Percentiles rank a stretch among this genome's conserved stretches.
These are phyloP conservation scores for Bretschneidera sinensis DNA, from an alignment of 345 rosid species.

Conservation along the genomic window DNA sequence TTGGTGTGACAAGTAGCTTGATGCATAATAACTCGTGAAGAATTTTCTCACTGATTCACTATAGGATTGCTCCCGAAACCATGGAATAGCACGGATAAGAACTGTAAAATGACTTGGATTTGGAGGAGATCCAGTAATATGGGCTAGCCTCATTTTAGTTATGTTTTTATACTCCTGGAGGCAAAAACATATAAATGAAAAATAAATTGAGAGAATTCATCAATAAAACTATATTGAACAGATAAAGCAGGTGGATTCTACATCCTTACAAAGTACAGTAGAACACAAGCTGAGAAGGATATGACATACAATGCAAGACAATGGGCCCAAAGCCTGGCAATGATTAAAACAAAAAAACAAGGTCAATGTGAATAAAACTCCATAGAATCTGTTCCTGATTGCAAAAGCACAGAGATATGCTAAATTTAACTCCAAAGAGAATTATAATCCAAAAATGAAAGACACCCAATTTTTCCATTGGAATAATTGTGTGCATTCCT, in stretches of 20 bases:
- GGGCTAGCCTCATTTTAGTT: slow-evolving; percentile 62
- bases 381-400: neutral
- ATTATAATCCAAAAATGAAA: too few species aligned
- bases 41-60: slow-evolving; percentile 58
- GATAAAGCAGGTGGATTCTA: too few species aligned
- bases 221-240: too few species aligned
- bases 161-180: slow-evolving; percentile 74
- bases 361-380: neutral
- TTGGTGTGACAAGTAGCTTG: slow-evolving; percentile 77
- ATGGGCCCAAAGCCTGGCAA: slow-evolving; percentile 87
- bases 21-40: slow-evolving; percentile 61
- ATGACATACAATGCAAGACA: slow-evolving; percentile 77
- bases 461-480: neutral
- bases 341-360: slow-evolving; percentile 4
- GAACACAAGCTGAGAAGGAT: slow-evolving; percentile 61
- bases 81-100: slow-evolving; percentile 83
- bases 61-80: slow-evolving; percentile 53
- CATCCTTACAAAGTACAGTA: slow-evolving; percentile 81
- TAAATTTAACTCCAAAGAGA: too few species aligned
- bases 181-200: slow-evolving; percentile 8
- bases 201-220: slow-evolving; percentile 6
- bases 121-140: slow-evolving; percentile 44
- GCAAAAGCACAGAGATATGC: too few species aligned
- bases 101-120: slow-evolving; percentile 79
- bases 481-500: neutral